Base-by-base conservation (phyloP, 805 yeast species). In the Myxozyma udenii region DNA sequence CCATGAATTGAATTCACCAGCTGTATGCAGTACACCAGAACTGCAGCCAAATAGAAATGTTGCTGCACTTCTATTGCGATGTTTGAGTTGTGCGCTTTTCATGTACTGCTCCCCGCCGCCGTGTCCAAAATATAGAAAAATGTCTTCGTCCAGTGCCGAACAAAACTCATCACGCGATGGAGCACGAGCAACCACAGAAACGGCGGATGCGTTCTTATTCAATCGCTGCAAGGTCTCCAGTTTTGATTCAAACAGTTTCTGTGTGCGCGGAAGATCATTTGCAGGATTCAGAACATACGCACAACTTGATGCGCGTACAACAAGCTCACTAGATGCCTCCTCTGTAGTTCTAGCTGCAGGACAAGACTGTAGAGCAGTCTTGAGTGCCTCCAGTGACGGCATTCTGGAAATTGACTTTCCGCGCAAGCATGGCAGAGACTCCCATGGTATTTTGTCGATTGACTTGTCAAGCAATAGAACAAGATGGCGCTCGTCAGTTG, bases 51-150 rank as follows among this genome's bases (percentile, higher is more conserved):
- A 69, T 21, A 93, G 71, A 40, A 89, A 72, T 0, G 71, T 55
- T 0, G 75, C 68, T 12, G 69, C 58, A 47, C 74, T 66, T 28
- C 14, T 28, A 4, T 32, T 21, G 36, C 19, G 53, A 7, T 25
- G 35, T 14, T 48, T 24, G 78, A 74, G 65, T 0, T 77, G 68
- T 3, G 80, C 74, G 0, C 83, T 72, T 26, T 81, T 74, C 9
- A 87, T 71, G 63, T 81, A 88, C 55, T 85, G 89, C 56, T 87
- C 91, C n/a, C 98, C 96, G 3, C 96, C 93, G 0, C 98, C 97
- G 68, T 93, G 99, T 0, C 99, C 99, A 49, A 90, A 74, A 65
- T 87, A 93, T 0, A 91, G 71, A 60, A 84, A 85, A 6, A 86
- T 58, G 35, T 78, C 74, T 1, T 77, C 68, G 1, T 61, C 53